Evolutionary conservation across 805 yeast genomes (phyloP).

Genomic region (Nematodospora valgi): DNA sequence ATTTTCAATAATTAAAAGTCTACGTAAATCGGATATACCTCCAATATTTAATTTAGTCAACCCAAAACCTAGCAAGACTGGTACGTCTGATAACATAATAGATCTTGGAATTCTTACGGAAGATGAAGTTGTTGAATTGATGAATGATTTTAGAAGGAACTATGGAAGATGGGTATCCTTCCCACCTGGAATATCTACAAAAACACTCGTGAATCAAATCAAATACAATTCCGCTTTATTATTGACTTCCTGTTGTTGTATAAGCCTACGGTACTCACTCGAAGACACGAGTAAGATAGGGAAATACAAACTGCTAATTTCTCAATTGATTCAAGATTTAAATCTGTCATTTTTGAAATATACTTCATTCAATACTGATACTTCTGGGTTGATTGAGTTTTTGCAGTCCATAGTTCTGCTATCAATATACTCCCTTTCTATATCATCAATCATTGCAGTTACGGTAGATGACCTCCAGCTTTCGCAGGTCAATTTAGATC

Average conservation of each 20-base stretch:
- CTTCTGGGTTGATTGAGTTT: conserved; percentile 47
- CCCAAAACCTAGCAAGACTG: background rate
- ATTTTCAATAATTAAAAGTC: conserved; percentile 35
- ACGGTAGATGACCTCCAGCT: conserved; percentile 12
- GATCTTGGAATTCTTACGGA: conserved; percentile 43
- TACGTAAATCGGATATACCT: conserved; percentile 10
- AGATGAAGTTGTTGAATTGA: conserved; percentile 46
- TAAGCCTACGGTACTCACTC: conserved; percentile 52
- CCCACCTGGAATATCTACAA: conserved; percentile 51
- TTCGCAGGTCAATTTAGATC: conserved; percentile 50
- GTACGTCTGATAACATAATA: background rate
- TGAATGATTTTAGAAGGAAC: conserved; percentile 58
- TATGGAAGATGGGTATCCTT: conserved; percentile 79
- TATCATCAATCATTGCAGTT: conserved; percentile 41
- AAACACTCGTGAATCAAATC: conserved; percentile 46
- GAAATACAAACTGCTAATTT: conserved; percentile 42
- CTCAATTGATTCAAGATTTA: conserved; percentile 49
- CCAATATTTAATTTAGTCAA: background rate
- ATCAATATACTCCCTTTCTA: conserved; percentile 60
- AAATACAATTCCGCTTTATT: conserved; percentile 55
- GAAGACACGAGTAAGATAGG: conserved; percentile 20
- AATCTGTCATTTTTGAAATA: conserved; percentile 37
- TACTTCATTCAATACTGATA: conserved; percentile 19
- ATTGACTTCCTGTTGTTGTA: conserved; percentile 62
- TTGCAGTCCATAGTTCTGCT: conserved; percentile 65